Evolutionary conservation across 2,329 filamentous ascomycete species (phyloP).

Genomic region (Intubia oerlemansii): DNA sequence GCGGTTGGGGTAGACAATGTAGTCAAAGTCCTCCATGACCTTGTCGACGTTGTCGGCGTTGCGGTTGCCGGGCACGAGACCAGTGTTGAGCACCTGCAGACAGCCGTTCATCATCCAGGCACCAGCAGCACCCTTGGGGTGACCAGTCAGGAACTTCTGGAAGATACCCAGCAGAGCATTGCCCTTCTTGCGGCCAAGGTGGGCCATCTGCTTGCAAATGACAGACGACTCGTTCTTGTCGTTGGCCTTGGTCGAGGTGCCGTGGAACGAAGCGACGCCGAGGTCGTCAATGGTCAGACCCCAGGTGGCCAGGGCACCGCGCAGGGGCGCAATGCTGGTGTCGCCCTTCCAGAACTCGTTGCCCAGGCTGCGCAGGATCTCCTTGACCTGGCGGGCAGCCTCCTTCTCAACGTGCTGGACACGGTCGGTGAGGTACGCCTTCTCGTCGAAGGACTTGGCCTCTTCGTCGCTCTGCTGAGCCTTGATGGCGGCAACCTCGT

Average conservation of each 20-base stretch:
- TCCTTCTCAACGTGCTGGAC: slow-evolving; percentile 73
- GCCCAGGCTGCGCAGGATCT: slow-evolving; percentile 76
- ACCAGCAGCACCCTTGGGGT: slow-evolving; percentile 96
- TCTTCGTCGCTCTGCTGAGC: slow-evolving; percentile 46
- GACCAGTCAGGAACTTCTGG: slow-evolving; percentile 97
- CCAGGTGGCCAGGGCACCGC: slow-evolving; percentile 92
- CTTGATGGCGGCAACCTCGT: slow-evolving; percentile 84
- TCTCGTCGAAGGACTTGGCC: slow-evolving; percentile 40
- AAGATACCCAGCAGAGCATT: slow-evolving; percentile 94
- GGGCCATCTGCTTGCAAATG: slow-evolving; percentile 86
- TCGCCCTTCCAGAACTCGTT: slow-evolving; percentile 99
- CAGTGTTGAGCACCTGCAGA: slow-evolving; percentile 83
- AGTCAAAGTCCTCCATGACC: slow-evolving; percentile 91
- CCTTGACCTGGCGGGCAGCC: slow-evolving; percentile 76
- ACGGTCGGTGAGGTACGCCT: slow-evolving; percentile 71
- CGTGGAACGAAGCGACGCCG: slow-evolving; percentile 91
- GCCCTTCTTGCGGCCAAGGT: slow-evolving; percentile 88
- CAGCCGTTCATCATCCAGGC: slow-evolving; percentile 99
- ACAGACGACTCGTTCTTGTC: slow-evolving; percentile 99
- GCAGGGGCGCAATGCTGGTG: slow-evolving; percentile 77
- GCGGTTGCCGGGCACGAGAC: slow-evolving; percentile 87
- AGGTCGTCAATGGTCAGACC: slow-evolving; percentile 94
- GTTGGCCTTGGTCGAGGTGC: slow-evolving; percentile 93
- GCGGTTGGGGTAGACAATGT: slow-evolving; percentile 91
- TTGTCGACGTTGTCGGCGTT: slow-evolving; percentile 96